These are phyloP conservation scores for Malus hybrid DNA, from an alignment of 331 rosid species.

Conservation along the genomic window DNA sequence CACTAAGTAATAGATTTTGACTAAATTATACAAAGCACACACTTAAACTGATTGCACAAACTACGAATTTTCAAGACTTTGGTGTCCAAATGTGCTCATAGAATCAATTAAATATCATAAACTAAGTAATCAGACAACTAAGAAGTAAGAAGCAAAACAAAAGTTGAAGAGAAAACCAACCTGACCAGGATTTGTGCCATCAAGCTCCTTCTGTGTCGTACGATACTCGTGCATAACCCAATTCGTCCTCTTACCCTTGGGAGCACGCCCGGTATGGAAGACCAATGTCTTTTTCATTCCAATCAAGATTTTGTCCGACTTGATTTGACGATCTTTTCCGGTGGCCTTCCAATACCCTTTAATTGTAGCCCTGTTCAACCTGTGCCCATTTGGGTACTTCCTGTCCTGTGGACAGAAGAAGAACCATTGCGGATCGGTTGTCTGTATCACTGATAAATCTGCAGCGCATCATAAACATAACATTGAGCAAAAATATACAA, in stretches of 20 bases:
- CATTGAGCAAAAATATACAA: not conserved
- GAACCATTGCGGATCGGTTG: slow-evolving; percentile 92
- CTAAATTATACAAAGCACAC: not conserved
- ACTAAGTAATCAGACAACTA: not conserved
- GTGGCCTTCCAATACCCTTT: slow-evolving; percentile 98
- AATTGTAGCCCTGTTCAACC: slow-evolving; percentile 79
- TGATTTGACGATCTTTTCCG: slow-evolving; percentile 86
- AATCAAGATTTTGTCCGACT: slow-evolving; percentile 56
- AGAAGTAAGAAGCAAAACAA: not conserved
- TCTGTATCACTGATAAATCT: slow-evolving; percentile 65
- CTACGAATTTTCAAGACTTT: not conserved
- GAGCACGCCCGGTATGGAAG: slow-evolving; percentile 90
- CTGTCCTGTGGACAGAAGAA: slow-evolving; percentile 95
- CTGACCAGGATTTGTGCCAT: slow-evolving; percentile 98
- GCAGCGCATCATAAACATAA: slow-evolving; percentile 8
- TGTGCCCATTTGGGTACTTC: slow-evolving; percentile 85
- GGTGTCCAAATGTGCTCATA: not conserved
- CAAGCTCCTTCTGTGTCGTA: slow-evolving; percentile 71
- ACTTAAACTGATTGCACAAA: not conserved
- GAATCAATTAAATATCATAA: not conserved
- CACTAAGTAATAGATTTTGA: not conserved
- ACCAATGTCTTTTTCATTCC: slow-evolving; percentile 98
- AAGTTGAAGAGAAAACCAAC: slow-evolving; percentile 23
- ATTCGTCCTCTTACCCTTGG: slow-evolving; percentile 74
- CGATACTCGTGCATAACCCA: slow-evolving; percentile 99